A percentile compares a stretch with the other conserved stretches of the same genome.
These are phyloP conservation scores for Medicago truncatula DNA, from an alignment of 306 rosid species.

Conservation along the genomic window MtrunA17r5.0-ANR NC_053044.1:2622501-2623000, in stretches of 20 bases:
- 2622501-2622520: not conserved
- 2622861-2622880: no score
- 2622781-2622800: not conserved
- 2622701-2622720: not conserved
- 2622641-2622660: slow-evolving; percentile 40
- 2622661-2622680: slow-evolving; percentile 60
- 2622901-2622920: no score
- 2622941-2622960: no score
- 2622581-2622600: slow-evolving; percentile 41
- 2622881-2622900: no score
- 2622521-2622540: not conserved
- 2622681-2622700: not conserved
- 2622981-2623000: no score
- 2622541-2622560: not conserved
- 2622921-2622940: no score
- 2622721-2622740: not conserved
- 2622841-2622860: no score
- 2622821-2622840: no score
- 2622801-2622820: not conserved
- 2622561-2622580: slow-evolving; percentile 17
- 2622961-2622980: not conserved
- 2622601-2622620: slow-evolving; percentile 57
- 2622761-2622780: not conserved
- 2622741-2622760: not conserved
- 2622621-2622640: slow-evolving; percentile 45